A percentile compares a stretch with the other conserved stretches of the same genome.
phyloP scores from a whole-genome alignment of 225 moss, liverwort and hornwort genomes.

The Pleurozium schreberi region DNA sequence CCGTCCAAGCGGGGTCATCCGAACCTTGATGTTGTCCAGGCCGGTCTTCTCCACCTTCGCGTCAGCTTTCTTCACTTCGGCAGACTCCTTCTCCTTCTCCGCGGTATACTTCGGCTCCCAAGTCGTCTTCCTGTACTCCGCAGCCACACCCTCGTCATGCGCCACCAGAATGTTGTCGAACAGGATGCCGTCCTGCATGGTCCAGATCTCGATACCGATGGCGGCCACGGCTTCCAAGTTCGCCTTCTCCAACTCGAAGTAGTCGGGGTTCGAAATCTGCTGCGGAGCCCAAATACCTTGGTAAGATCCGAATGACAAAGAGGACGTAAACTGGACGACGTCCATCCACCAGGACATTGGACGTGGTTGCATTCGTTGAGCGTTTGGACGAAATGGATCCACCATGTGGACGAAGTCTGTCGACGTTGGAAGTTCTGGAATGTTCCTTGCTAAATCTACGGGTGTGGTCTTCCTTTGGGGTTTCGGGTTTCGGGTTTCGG shows the following conservation, averaged over 20 bases:
- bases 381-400: background rate
- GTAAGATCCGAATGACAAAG: background rate
- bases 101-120: slow-evolving; percentile 37
- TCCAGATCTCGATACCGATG: slow-evolving; percentile 65
- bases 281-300: slow-evolving; percentile 49
- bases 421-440: background rate
- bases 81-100: slow-evolving; percentile 50
- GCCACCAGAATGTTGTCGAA: slow-evolving; percentile 56
- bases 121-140: slow-evolving; percentile 42
- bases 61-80: slow-evolving; percentile 17
- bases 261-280: slow-evolving; percentile 43
- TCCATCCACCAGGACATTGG: background rate
- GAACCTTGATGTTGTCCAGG: slow-evolving; percentile 35
- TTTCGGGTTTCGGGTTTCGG: background rate
- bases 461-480: background rate
- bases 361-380: background rate
- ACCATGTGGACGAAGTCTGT: background rate
- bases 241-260: slow-evolving; percentile 46
- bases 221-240: slow-evolving; percentile 47
- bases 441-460: background rate
- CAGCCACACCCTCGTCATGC: slow-evolving; percentile 37
- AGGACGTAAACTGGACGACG: background rate
- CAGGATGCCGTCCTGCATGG: slow-evolving; percentile 57
- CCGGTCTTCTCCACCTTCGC: slow-evolving; percentile 17
- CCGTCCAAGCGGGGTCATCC: background rate